Evolutionary conservation across 306 rosid genomes (phyloP).

Genomic region (Corylus avellana): DNA sequence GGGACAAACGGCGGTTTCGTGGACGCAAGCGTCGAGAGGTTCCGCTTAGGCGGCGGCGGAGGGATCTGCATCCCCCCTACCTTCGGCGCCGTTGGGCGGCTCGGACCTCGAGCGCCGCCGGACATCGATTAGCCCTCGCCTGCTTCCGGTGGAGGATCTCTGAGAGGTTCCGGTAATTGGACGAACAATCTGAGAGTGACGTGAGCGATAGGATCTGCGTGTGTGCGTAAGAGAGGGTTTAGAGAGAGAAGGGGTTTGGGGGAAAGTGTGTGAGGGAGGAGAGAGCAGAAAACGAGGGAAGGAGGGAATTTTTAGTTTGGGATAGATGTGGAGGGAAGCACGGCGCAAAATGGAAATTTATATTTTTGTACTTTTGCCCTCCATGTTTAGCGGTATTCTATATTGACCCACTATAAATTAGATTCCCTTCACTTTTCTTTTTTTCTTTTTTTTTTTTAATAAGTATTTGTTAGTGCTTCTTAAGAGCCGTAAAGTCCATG

Average conservation of each 20-base stretch:
- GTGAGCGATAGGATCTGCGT: not conserved
- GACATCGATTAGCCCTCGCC: conserved; percentile 48
- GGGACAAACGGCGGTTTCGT: conserved; percentile 77
- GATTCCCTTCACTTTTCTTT: no score
- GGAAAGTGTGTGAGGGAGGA: conserved; percentile 31
- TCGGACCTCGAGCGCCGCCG: conserved; percentile 63
- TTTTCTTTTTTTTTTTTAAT: no score
- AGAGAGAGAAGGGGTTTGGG: conserved; percentile 32
- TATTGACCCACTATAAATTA: not conserved
- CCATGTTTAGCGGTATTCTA: not conserved
- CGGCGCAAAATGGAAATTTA: conserved; percentile 29
- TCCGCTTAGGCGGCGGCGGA: conserved; percentile 76
- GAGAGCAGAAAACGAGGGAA: conserved; percentile 96
- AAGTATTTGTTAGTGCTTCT: no score
- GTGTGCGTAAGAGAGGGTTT: not conserved
- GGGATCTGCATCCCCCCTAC: conserved; percentile 42
- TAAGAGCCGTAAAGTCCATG: no score
- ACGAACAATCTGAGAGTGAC: not conserved
- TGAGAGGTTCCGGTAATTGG: not conserved
- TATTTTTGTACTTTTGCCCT: conserved; percentile 33
- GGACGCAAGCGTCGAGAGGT: conserved; percentile 67
- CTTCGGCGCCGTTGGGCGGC: conserved; percentile 42
- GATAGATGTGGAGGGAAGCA: conserved; percentile 99
- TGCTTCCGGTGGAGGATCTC: not conserved
- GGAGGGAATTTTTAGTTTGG: conserved; percentile 98